phyloP scores from a whole-genome alignment of 78 protist genomes.

The Dictyostelium firmibasis region DNA sequence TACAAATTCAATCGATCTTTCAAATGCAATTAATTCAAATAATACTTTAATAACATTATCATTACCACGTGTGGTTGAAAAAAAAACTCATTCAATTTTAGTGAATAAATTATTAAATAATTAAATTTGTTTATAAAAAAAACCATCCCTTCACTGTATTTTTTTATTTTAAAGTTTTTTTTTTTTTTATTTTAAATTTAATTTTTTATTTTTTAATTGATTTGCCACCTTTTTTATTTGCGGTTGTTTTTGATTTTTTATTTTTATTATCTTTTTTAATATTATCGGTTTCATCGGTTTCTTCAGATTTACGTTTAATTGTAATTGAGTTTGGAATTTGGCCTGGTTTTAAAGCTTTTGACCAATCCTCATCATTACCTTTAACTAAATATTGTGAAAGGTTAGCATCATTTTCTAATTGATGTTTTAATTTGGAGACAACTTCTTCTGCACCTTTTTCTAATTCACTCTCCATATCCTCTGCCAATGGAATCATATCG shows the following conservation, averaged over 20 bases:
- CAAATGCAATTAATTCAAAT: not conserved
- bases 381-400: conserved; percentile 7
- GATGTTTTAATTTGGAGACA: not conserved
- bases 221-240: not conserved
- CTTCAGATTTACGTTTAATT: conserved; percentile 15
- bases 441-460: conserved; percentile 35
- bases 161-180: not conserved
- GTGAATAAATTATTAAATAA: not conserved
- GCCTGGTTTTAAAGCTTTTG: conserved; percentile 31
- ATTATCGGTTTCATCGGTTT: not conserved
- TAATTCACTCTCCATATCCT: conserved; percentile 35
- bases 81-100: not conserved
- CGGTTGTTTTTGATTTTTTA: not conserved
- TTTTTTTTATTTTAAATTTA: not conserved
- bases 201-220: not conserved
- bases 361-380: conserved; percentile 59
- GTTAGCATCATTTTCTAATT: not conserved
- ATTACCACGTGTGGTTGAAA: not conserved
- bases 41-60: not conserved
- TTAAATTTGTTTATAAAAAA: not conserved
- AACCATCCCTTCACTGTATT: no score
- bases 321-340: not conserved
- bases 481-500: conserved; percentile 35
- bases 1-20: not conserved
- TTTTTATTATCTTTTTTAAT: not conserved